These are phyloP conservation scores for Halocafeteria seosinensis DNA, from an alignment of 108 stramenopile genomes.

Conservation along the genomic window DNA sequence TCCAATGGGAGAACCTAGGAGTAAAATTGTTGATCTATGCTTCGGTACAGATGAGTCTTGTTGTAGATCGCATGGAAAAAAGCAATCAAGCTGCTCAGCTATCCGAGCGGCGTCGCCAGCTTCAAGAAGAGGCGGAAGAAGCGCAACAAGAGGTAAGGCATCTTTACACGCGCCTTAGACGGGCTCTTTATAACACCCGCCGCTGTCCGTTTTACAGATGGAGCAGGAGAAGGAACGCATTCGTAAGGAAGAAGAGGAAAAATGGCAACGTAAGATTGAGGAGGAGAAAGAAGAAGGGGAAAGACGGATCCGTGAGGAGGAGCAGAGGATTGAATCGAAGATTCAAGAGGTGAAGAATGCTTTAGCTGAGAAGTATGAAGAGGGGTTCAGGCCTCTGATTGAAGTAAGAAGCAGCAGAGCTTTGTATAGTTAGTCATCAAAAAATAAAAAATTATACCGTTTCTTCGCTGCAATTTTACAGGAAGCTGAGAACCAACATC, in stretches of 20 bases:
- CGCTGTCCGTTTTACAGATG: no score
- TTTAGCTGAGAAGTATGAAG: not conserved
- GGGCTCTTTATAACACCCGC: no score
- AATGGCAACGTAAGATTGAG: not conserved
- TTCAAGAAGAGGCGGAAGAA: not conserved
- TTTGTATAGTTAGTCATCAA: no score
- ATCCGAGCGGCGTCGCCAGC: not conserved
- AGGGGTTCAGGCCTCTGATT: not conserved
- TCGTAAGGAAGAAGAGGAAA: not conserved
- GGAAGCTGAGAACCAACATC: not conserved
- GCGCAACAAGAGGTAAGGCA: not conserved
- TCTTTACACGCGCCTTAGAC: no score
- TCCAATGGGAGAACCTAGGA: no score
- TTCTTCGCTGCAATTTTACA: no score
- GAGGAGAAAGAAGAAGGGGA: not conserved
- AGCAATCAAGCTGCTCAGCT: not conserved
- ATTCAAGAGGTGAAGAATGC: not conserved
- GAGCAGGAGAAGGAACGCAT: not conserved
- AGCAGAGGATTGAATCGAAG: not conserved
- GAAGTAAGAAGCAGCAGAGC: no score
- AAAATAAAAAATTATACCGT: no score
- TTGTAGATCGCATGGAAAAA: conserved; percentile 3
- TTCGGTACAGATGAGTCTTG: not conserved
- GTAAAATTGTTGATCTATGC: no score
- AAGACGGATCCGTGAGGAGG: not conserved